Percentiles rank a stretch among this genome's conserved stretches.
Evolutionary conservation across 202 grass and related monocot genomes (phyloP).

Genomic region (Sporobolus alterniflorus): DNA sequence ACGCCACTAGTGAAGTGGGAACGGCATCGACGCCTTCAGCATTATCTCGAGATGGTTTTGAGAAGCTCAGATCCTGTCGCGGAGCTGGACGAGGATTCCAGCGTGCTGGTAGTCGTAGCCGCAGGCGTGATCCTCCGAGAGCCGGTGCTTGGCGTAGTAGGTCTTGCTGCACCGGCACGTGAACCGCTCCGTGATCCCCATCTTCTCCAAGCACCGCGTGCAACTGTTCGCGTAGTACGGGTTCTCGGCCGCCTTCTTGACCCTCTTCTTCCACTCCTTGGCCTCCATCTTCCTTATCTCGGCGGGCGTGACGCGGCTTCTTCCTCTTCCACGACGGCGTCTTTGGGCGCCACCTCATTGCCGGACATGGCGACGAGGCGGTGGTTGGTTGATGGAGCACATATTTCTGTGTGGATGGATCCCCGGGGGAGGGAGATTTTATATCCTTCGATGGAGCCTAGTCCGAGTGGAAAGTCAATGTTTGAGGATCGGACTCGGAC

Average conservation of each 20-base stretch:
- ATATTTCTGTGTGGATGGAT: not conserved
- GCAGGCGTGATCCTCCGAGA: slow-evolving; percentile 37
- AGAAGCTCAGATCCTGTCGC: not conserved
- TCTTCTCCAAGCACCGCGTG: slow-evolving; percentile 39
- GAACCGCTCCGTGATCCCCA: slow-evolving; percentile 33
- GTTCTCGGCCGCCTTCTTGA: not conserved
- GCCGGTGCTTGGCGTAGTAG: slow-evolving; percentile 29
- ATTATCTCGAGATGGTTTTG: too few species aligned
- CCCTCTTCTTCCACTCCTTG: not conserved
- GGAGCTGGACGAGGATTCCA: too few species aligned
- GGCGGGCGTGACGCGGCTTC: not conserved
- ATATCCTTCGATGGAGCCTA: too few species aligned
- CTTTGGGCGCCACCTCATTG: not conserved
- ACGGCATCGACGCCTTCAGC: too few species aligned
- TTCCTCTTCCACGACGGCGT: not conserved
- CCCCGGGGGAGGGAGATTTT: too few species aligned
- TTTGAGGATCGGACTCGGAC: too few species aligned
- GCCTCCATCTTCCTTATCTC: not conserved
- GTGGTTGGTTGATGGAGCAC: slow-evolving; percentile 27
- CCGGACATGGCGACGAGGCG: not conserved
- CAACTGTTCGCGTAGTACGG: not conserved
- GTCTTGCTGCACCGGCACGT: slow-evolving; percentile 23
- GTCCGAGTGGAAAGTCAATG: too few species aligned
- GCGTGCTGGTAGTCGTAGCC: slow-evolving; percentile 28
- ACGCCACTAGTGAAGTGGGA: not conserved